A percentile compares a stretch with the other conserved stretches of the same genome.
Evolutionary conservation across 345 rosid genomes (phyloP).

Genomic region (Arabidopsis arenosa): DNA sequence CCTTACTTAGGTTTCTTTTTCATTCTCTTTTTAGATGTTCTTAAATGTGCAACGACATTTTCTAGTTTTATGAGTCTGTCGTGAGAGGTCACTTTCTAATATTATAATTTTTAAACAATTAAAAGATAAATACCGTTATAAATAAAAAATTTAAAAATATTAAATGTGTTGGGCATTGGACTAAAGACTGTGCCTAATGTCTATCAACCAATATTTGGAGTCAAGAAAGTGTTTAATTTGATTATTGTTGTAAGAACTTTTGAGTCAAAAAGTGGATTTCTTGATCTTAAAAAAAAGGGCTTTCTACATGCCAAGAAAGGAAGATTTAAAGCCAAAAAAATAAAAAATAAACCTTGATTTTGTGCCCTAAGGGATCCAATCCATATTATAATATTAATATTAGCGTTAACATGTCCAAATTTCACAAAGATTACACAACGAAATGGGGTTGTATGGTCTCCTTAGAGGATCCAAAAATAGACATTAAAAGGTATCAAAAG

Average conservation of each 20-base stretch:
- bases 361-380: slow-evolving; percentile 20
- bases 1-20: slow-evolving; percentile 40
- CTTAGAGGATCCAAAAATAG: slow-evolving; percentile 51
- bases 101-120: slow-evolving; percentile 17
- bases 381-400: slow-evolving; percentile 18
- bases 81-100: slow-evolving; percentile 37
- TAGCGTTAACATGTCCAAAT: slow-evolving; percentile 21
- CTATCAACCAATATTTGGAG: slow-evolving; percentile 25
- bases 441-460: slow-evolving; percentile 39
- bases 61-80: slow-evolving; percentile 34
- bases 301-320: slow-evolving; percentile 58
- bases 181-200: slow-evolving; percentile 22
- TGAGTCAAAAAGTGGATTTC: slow-evolving; percentile 54
- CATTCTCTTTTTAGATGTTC: slow-evolving; percentile 36
- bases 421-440: slow-evolving; percentile 22
- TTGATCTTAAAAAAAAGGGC: slow-evolving; percentile 31
- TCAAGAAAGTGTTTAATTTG: slow-evolving; percentile 38
- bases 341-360: slow-evolving; percentile 13
- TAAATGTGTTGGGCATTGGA: slow-evolving; percentile 26
- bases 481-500: slow-evolving; percentile 50
- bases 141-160: neutral
- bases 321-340: slow-evolving; percentile 30
- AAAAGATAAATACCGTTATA: slow-evolving; percentile 1
- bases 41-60: slow-evolving; percentile 35
- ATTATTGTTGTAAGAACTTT: slow-evolving; percentile 33